Percentiles rank a stretch among this genome's conserved stretches.
Evolutionary conservation across 2,329 filamentous ascomycete species (phyloP).

Genomic region (Ophiosphaerella korrae): DNA sequence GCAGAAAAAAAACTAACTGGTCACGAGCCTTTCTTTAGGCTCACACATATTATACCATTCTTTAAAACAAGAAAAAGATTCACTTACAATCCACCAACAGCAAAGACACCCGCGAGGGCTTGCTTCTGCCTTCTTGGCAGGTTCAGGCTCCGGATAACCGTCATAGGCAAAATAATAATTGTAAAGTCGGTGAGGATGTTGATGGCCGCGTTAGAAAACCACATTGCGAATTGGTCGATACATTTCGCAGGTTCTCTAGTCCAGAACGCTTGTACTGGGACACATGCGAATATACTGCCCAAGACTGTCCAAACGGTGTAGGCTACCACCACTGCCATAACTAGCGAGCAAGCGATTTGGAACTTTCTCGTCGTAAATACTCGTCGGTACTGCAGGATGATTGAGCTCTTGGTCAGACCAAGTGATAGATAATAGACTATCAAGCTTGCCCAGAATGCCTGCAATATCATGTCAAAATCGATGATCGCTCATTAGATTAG

Average conservation of each 20-base stretch:
- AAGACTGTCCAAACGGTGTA: constrained; percentile 41
- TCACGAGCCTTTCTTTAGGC: background rate
- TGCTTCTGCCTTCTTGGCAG: constrained; percentile 44
- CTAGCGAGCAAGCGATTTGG: constrained; percentile 26
- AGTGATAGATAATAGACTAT: constrained; percentile 42
- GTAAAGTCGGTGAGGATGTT: constrained; percentile 43
- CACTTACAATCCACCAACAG: constrained; percentile 49
- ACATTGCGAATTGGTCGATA: constrained; percentile 39
- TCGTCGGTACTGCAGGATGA: constrained; percentile 41
- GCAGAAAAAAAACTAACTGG: too few relatives aligned
- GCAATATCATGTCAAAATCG: background rate
- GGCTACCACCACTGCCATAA: constrained; percentile 32
- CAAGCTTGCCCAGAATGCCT: constrained; percentile 42
- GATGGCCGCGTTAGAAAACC: constrained; percentile 38
- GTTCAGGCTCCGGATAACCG: constrained; percentile 41
- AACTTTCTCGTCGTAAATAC: constrained; percentile 38
- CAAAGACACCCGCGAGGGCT: constrained; percentile 45
- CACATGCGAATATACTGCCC: constrained; percentile 40
- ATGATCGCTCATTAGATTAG: constrained; percentile 4
- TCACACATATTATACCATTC: background rate
- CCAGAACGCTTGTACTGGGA: constrained; percentile 42
- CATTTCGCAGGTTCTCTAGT: constrained; percentile 35
- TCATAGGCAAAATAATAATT: constrained; percentile 43
- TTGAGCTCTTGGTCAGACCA: constrained; percentile 39
- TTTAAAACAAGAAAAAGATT: too few relatives aligned